Base-by-base conservation (phyloP, 2,329 filamentous ascomycete species). In the Zymoseptoria passerinii region DNA sequence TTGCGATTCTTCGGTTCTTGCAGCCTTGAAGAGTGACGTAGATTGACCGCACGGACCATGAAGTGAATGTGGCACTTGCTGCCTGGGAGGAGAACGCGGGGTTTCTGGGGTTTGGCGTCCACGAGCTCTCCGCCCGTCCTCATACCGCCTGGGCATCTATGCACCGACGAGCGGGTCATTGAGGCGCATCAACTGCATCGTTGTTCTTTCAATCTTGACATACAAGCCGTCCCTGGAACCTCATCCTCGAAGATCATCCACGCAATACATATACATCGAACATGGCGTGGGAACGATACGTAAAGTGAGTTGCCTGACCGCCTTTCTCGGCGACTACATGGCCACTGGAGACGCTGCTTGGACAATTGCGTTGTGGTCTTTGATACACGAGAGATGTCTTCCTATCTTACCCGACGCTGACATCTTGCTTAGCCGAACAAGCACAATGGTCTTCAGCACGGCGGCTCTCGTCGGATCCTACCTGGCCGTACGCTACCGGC, bases 401-500 rank as follows among this genome's bases (percentile, higher is more conserved):
- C 8, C 13, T 10, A n/a, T n/a, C n/a, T n/a, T n/a, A n/a, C n/a
- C n/a, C n/a, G n/a, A n/a, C n/a, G 6, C 35, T 19, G n/a, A 53
- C 29, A 23, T 35, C 44, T 16, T 28, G 23, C 9, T 20, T 49
- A 70, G 67, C 52, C 63, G 67, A 50, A 65, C 66, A 29, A 69
- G 66, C 55, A 68, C 64, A 48, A 54, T 67, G 48, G 51, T 70
- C 57, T 62, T 70, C 61, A 65, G 63, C 53, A 55, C 62, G 20
- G 64, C 63, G 16, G 65, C 65, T 23, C 57, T 70, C 1, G 61
- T 57, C 10, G 61, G 58, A 49, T 66, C 65, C 23, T 70, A 61
- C 58, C 50, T 66, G 20, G 57, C 60, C 9, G 58, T 67, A 8
- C 61, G 63, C 19, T 66, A 61, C 56, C 62, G 64, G 18, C 58